A percentile compares a stretch with the other conserved stretches of the same genome.
Conservation (phyloP, 192 early-diverging fungal species). For the Dissophora globulifera region DNA sequence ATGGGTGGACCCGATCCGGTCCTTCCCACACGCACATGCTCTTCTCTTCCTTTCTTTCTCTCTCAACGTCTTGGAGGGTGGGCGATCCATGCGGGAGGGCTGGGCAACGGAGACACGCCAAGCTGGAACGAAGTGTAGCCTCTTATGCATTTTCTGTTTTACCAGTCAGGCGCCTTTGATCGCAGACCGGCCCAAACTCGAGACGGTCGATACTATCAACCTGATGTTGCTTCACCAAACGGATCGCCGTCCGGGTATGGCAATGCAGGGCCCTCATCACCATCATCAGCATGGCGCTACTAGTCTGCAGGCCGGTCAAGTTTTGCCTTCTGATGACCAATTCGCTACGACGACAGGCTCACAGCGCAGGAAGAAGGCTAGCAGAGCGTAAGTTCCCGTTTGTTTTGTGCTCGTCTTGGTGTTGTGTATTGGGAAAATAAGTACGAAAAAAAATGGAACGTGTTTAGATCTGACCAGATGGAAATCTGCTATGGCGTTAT, state of each 20-base stretch:
- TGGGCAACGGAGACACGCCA: too few relatives aligned
- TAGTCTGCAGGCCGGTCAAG: conserved; percentile 4
- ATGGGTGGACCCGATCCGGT: conserved; percentile 15
- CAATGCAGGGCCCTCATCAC: too few relatives aligned
- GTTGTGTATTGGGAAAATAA: too few relatives aligned
- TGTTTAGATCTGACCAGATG: too few relatives aligned
- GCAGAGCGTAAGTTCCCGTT: conserved; percentile 56
- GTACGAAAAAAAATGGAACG: background rate
- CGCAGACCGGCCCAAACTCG: conserved; percentile 49
- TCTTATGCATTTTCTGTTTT: too few relatives aligned
- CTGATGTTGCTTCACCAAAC: conserved; percentile 43
- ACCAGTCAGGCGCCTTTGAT: conserved; percentile 39
- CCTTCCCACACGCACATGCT: background rate
- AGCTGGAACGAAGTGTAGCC: too few relatives aligned
- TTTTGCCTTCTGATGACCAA: conserved; percentile 11
- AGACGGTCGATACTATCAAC: conserved; percentile 53
- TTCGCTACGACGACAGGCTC: conserved; percentile 5
- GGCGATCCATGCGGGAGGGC: too few relatives aligned
- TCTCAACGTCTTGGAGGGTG: background rate
- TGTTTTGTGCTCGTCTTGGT: background rate
- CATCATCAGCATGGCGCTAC: too few relatives aligned
- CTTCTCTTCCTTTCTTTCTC: background rate
- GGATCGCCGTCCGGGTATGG: too few relatives aligned
- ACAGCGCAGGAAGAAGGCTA: conserved; percentile 62
- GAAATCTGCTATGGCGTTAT: too few relatives aligned